Base-by-base conservation (phyloP, 139 green algal genomes). In the Trebouxia sp. region DNA sequence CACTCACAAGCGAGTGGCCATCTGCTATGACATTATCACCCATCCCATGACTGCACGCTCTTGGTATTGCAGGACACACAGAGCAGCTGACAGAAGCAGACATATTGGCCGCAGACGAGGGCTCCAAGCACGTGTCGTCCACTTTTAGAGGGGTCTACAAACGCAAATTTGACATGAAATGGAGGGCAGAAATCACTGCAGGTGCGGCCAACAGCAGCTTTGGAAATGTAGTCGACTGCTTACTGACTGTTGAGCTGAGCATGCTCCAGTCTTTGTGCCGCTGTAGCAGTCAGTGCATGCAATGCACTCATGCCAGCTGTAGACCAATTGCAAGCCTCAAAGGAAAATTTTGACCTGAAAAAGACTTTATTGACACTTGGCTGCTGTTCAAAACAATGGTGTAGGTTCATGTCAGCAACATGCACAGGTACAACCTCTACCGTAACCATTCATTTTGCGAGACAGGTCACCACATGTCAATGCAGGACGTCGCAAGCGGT, bases 171-270 rank as follows among this genome's bases (percentile, higher is more conserved):
- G 72, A 79, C 48, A 55, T 26, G 24, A 79, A 62, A 28, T 79
- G 72, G 72, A 53, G 72, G 24, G 72, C 72, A 47, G 72, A 79
- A 39, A 79, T 79, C 72, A 79, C 72, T 45, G 45, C 72, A 65
- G 72, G 72, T 79, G 45, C n/a, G 14, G 28, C 28, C 17, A 11
- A 10, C 48, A n/a, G 48, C 17, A 58, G 48, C 48, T n/a, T 58
- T 58, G 15, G n/a, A n/a, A n/a, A n/a, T n/a, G n/a, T n/a, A n/a
- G n/a, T n/a, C n/a, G n/a, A n/a, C n/a, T n/a, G n/a, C n/a, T n/a
- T n/a, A n/a, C n/a, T n/a, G n/a, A n/a, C 17, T 58, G 48, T 17
- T 58, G 48, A 17, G 17, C 14, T 58, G 48, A 14, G 48, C 48
- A n/a, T 17, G 17, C 15, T 14, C 48, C 17, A 17, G 17, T 58